phyloP scores from a whole-genome alignment of 78 protist species.

The Bigelowiella natans region DNA sequence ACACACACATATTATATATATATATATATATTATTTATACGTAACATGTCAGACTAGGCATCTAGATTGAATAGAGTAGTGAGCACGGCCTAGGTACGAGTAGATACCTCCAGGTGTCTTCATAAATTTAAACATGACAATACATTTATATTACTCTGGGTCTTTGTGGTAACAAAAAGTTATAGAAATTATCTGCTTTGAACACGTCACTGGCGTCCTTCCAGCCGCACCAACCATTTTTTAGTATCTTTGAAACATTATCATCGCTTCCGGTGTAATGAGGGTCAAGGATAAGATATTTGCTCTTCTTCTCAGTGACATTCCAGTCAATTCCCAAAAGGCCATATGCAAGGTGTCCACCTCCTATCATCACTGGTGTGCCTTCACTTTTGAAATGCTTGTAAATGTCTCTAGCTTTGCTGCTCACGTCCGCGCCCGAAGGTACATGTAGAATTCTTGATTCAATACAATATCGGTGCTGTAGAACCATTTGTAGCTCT shows the following conservation, averaged over 20 bases:
- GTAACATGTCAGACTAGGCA: no score
- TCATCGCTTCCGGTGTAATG: neutral
- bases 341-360: neutral
- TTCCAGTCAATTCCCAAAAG: neutral
- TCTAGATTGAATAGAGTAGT: no score
- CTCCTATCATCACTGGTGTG: neutral
- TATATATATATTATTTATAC: no score
- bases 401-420: neutral
- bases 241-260: neutral
- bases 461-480: neutral
- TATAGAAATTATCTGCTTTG: neutral
- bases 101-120: no score
- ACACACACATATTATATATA: no score
- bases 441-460: neutral
- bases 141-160: neutral
- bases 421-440: neutral
- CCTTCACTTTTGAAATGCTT: neutral
- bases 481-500: neutral
- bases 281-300: neutral
- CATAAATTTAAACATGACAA: no score
- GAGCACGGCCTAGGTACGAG: no score
- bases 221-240: neutral
- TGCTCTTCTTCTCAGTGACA: neutral
- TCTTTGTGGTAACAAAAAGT: neutral
- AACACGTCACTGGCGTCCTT: neutral